A percentile compares a stretch with the other conserved stretches of the same genome.
Conservation (phyloP, 805 yeast species). For the Metschnikowia lachancei region DNA sequence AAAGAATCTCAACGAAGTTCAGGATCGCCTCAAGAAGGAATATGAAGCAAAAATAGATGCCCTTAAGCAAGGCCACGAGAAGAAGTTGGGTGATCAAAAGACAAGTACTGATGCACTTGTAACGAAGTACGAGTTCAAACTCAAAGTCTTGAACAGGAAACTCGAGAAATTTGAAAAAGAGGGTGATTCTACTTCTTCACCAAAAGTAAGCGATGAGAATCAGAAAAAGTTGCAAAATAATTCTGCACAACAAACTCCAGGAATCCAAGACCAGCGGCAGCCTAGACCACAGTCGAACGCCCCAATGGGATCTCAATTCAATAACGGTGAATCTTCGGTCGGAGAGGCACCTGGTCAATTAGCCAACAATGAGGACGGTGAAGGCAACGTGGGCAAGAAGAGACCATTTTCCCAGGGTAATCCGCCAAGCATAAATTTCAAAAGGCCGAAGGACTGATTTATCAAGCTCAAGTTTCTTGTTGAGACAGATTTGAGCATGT, state of each 20-base stretch:
- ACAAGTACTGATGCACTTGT: conserved; percentile 50
- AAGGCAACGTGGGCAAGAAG: conserved; percentile 1
- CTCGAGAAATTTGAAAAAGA: conserved; percentile 46
- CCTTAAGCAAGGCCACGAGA: conserved; percentile 24
- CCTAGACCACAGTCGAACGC: background rate
- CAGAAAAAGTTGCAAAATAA: background rate
- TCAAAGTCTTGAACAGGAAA: conserved; percentile 52
- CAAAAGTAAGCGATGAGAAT: background rate
- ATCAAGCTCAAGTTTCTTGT: background rate
- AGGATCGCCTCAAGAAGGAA: conserved; percentile 19
- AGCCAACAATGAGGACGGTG: background rate
- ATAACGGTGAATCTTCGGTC: background rate
- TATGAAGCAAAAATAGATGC: conserved; percentile 22
- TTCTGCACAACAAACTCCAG: background rate
- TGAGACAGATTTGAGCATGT: too few species aligned
- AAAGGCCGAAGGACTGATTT: conserved; percentile 7
- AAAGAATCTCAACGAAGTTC: conserved; percentile 14
- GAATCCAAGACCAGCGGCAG: background rate
- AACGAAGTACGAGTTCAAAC: conserved; percentile 58
- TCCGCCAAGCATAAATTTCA: conserved; percentile 6
- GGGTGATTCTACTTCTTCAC: background rate
- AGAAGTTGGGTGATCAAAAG: conserved; percentile 20
- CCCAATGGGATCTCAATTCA: background rate
- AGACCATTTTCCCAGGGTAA: conserved; percentile 5
- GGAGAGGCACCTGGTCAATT: background rate